Conservation (phyloP, 164 flowering plant genomes). For the Nymphaea colorata region DNA sequence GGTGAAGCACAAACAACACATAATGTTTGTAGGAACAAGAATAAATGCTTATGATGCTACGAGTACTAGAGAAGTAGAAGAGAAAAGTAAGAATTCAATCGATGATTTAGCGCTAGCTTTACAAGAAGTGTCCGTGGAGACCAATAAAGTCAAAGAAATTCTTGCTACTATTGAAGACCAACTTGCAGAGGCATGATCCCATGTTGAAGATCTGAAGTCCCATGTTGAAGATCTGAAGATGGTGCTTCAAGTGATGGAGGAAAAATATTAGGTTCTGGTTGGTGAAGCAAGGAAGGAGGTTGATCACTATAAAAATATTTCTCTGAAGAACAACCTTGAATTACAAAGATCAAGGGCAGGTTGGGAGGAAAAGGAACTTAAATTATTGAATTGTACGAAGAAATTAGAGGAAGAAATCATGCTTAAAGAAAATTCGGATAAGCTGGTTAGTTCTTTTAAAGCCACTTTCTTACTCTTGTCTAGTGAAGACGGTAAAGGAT, state of each 20-base stretch:
- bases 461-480: constrained; percentile 7
- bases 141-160: constrained; percentile 73
- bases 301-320: constrained; percentile 23
- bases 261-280: constrained; percentile 64
- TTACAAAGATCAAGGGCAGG: constrained; percentile 32
- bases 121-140: constrained; percentile 84
- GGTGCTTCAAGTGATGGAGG: constrained; percentile 49
- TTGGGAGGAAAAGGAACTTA: constrained; percentile 56
- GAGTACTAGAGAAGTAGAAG: constrained; percentile 59
- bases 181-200: constrained; percentile 40
- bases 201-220: constrained; percentile 51
- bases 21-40: too few relatives aligned
- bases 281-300: constrained; percentile 64
- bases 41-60: constrained; percentile 13
- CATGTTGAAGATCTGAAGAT: constrained; percentile 58
- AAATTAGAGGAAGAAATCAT: constrained; percentile 44
- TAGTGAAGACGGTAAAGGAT: too few relatives aligned
- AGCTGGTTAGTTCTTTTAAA: constrained; percentile 40
- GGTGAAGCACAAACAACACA: too few relatives aligned
- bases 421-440: constrained; percentile 39
- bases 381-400: constrained; percentile 26
- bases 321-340: constrained; percentile 35
- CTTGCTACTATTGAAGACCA: constrained; percentile 45
- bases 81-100: constrained; percentile 83
- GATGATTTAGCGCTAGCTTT: constrained; percentile 84